Percentiles rank a stretch among this genome's conserved stretches.
These are phyloP conservation scores for Streptanthus diversifolius DNA, from an alignment of 345 rosid genomes.

Conservation along the genomic window DNA sequence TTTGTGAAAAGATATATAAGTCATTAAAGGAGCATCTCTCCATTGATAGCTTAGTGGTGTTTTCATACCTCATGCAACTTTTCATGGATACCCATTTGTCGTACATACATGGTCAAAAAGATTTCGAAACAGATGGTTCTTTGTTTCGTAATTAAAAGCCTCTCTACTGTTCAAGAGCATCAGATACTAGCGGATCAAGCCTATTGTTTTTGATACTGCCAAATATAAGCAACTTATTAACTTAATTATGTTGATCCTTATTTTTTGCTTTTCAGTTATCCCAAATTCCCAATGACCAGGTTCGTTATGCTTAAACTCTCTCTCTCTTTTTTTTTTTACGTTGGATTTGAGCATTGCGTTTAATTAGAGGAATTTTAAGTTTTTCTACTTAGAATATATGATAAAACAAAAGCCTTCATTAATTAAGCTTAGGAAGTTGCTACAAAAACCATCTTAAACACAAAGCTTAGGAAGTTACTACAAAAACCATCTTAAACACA, in stretches of 20 bases:
- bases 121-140: background rate
- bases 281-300: background rate
- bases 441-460: conserved; percentile 31
- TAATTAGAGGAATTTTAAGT: background rate
- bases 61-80: conserved; percentile 14
- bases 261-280: conserved; percentile 7
- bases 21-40: background rate
- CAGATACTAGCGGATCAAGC: background rate
- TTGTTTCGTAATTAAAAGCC: background rate
- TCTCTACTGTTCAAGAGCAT: background rate
- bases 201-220: background rate
- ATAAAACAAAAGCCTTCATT: background rate
- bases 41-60: background rate
- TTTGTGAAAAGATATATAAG: background rate
- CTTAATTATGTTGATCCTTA: background rate
- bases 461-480: conserved; percentile 26
- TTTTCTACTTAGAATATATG: background rate
- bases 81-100: conserved; percentile 13
- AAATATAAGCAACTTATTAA: background rate
- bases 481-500: conserved; percentile 31
- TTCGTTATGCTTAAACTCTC: background rate
- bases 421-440: conserved; percentile 24
- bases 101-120: background rate
- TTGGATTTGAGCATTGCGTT: background rate
- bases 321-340: background rate